Evolutionary conservation across 768 basidiomycete species (phyloP).

Genomic region (Suillus placidus): DNA sequence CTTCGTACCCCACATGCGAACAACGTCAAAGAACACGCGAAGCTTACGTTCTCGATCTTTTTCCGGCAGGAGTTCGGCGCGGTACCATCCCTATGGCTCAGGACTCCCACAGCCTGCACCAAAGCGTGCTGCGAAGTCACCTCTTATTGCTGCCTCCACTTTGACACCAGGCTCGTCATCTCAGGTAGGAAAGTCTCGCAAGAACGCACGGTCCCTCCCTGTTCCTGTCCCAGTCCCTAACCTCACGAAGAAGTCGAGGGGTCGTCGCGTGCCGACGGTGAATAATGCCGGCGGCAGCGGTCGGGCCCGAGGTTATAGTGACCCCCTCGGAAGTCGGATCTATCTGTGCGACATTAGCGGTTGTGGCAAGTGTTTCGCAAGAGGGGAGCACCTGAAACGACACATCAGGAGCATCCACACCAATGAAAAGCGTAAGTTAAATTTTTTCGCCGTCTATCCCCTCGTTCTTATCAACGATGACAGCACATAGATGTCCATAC

Average conservation of each 20-base stretch:
- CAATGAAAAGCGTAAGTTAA: constrained; percentile 81
- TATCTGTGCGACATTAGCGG: constrained; percentile 80
- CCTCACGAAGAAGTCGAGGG: constrained; percentile 72
- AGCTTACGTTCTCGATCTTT: constrained; percentile 39
- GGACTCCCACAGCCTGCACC: constrained; percentile 32
- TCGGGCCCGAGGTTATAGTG: constrained; percentile 33
- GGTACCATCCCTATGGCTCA: constrained; percentile 36
- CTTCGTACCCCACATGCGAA: constrained; percentile 32
- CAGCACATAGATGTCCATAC: constrained; percentile 82
- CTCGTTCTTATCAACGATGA: constrained; percentile 16
- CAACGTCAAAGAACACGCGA: constrained; percentile 42
- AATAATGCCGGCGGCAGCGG: constrained; percentile 29
- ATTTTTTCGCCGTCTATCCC: constrained; percentile 13
- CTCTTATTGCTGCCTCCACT: constrained; percentile 31
- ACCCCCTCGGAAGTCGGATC: constrained; percentile 47
- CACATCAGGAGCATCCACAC: constrained; percentile 90
- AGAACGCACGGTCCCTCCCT: constrained; percentile 45
- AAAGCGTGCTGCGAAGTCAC: constrained; percentile 35
- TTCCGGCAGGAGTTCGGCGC: constrained; percentile 35
- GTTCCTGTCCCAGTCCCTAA: constrained; percentile 68
- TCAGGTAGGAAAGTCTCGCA: constrained; percentile 32
- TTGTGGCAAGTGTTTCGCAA: constrained; percentile 86
- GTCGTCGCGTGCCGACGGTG: constrained; percentile 63
- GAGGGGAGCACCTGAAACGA: constrained; percentile 89
- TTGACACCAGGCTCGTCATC: constrained; percentile 30